Evolutionary conservation across 208 protist genomes (phyloP).

Genomic region (Spongospora subterranea): DNA sequence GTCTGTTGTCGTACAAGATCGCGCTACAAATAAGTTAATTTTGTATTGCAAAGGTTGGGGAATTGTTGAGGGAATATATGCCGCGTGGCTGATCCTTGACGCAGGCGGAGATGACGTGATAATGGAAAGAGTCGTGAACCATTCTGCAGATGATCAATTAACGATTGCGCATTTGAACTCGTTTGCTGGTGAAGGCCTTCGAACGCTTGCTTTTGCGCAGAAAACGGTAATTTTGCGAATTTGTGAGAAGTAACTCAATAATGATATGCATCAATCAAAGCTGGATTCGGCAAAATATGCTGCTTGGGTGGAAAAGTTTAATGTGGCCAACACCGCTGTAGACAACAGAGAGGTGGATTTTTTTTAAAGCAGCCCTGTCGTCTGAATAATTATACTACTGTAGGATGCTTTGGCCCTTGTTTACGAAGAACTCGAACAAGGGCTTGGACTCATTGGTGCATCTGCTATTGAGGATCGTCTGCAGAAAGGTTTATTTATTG

Average conservation of each 20-base stretch:
- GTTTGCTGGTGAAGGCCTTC: constrained; percentile 24
- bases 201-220: constrained; percentile 5
- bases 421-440: constrained; percentile 67
- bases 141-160: constrained; percentile 10
- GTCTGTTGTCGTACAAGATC: constrained; percentile 57
- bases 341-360: background rate
- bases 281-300: background rate
- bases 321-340: background rate
- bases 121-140: constrained; percentile 31
- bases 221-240: background rate
- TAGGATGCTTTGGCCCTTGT: background rate
- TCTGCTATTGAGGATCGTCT: constrained; percentile 80
- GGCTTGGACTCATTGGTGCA: constrained; percentile 70
- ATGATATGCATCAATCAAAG: background rate
- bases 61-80: background rate
- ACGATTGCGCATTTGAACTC: constrained; percentile 44
- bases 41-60: constrained; percentile 56
- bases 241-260: constrained; percentile 22
- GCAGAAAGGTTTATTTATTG: constrained; percentile 74
- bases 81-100: background rate
- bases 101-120: constrained; percentile 24
- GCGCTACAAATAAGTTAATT: background rate
- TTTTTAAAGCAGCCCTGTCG: background rate
- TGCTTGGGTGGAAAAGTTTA: constrained; percentile 3
- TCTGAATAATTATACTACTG: background rate